A percentile compares a stretch with the other conserved stretches of the same genome.
These are phyloP conservation scores for Acacia confusa DNA, from an alignment of 306 rosid species.

Conservation along the genomic window DNA sequence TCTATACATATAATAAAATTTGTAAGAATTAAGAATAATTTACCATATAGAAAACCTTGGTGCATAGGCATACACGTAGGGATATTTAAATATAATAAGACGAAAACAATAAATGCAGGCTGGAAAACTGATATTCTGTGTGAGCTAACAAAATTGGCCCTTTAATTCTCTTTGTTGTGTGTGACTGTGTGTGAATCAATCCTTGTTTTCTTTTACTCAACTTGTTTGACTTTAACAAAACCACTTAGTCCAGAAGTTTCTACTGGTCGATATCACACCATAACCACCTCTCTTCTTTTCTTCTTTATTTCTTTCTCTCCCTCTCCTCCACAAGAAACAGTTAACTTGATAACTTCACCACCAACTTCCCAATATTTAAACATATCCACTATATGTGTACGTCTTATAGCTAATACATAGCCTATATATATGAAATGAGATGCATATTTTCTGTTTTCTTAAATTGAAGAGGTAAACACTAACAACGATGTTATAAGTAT, in stretches of 20 bases:
- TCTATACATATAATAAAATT: no score
- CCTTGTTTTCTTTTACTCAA: not conserved
- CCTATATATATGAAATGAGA: no score
- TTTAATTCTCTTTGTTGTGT: not conserved
- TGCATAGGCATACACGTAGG: no score
- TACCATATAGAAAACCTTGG: no score
- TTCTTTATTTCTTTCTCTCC: not conserved
- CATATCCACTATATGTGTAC: no score
- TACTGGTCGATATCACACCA: constrained; percentile 34
- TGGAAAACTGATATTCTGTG: not conserved
- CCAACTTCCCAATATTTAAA: not conserved
- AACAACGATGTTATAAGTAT: no score
- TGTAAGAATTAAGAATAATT: no score
- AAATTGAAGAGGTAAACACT: no score
- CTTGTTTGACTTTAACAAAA: not conserved
- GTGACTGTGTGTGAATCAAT: not conserved
- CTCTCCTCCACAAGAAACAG: constrained; percentile 30
- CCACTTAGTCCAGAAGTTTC: constrained; percentile 36
- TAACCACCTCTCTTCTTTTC: constrained; percentile 32
- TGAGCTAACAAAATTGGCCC: constrained; percentile 35
- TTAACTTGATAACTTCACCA: constrained; percentile 14
- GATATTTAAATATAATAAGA: not conserved
- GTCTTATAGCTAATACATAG: no score
- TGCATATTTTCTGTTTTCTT: no score
- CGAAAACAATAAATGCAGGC: not conserved